A percentile compares a stretch with the other conserved stretches of the same genome.
phyloP scores from a whole-genome alignment of 129 eudicot genomes.

The Artemisia argyi region DNA sequence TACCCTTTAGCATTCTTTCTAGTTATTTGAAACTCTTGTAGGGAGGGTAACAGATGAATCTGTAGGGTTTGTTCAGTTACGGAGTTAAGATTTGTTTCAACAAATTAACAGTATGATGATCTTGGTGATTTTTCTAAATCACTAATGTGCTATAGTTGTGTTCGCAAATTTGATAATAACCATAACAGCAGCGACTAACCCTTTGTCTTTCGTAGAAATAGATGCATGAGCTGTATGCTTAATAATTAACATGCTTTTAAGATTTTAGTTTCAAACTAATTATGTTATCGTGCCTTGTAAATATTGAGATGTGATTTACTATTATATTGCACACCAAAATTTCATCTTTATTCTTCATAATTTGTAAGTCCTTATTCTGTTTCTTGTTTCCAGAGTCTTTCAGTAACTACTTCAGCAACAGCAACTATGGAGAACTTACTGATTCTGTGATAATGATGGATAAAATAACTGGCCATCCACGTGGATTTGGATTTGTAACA shows the following conservation, averaged over 20 bases:
- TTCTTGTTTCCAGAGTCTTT: conserved; percentile 62
- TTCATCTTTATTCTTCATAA: background rate
- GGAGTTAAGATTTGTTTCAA: background rate
- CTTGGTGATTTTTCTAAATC: background rate
- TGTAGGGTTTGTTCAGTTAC: background rate
- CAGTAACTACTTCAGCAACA: conserved; percentile 71
- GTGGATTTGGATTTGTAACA: conserved; percentile 91
- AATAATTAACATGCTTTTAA: background rate
- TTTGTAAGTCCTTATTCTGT: conserved; percentile 9
- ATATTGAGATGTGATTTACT: background rate
- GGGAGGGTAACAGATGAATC: background rate
- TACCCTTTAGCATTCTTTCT: too few relatives aligned
- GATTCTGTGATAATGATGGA: conserved; percentile 97
- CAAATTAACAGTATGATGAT: background rate
- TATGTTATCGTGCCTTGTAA: background rate
- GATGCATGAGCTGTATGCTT: background rate
- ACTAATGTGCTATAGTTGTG: background rate
- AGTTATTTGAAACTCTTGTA: background rate
- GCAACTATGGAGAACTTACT: conserved; percentile 70
- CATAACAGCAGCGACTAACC: too few relatives aligned
- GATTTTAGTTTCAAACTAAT: background rate
- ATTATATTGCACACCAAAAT: background rate
- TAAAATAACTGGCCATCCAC: conserved; percentile 76
- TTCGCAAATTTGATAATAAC: too few relatives aligned
- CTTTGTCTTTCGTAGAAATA: too few relatives aligned